Conservation (phyloP, 2,329 filamentous ascomycete species). For the Hypoxylon sp. region DNA sequence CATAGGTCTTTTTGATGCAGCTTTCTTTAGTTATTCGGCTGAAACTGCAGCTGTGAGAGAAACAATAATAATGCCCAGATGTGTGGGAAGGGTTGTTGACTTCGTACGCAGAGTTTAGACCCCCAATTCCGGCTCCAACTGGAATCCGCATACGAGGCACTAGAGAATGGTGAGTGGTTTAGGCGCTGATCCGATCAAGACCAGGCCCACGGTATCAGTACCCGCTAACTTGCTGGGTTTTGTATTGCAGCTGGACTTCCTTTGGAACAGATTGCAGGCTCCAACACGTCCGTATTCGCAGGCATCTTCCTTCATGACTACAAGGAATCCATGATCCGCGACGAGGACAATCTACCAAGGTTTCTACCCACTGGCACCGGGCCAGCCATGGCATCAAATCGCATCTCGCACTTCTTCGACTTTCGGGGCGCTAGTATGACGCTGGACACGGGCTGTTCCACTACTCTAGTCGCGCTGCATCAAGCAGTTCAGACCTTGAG, state of each 20-base stretch:
- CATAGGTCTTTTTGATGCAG: conserved; percentile 53
- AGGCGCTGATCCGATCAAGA: neutral
- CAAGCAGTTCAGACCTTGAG: conserved; percentile 19
- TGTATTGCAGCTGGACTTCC: conserved; percentile 49
- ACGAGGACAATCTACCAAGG: conserved; percentile 1
- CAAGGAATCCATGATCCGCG: conserved; percentile 9
- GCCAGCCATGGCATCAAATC: conserved; percentile 30
- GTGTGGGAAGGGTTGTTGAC: neutral
- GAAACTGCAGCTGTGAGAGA: neutral
- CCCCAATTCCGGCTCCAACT: conserved; percentile 53
- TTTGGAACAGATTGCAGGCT: conserved; percentile 44
- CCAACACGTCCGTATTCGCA: conserved; percentile 52
- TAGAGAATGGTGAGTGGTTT: conserved; percentile 50
- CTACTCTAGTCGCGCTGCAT: conserved; percentile 50
- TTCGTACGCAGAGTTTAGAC: conserved; percentile 50
- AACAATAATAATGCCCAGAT: neutral
- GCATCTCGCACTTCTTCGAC: conserved; percentile 52
- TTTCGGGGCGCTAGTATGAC: conserved; percentile 45
- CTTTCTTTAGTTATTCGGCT: conserved; percentile 52
- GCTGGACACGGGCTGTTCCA: conserved; percentile 55
- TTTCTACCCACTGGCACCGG: neutral
- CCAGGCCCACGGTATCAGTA: neutral
- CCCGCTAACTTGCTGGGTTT: neutral
- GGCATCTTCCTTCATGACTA: conserved; percentile 35
- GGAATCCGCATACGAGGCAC: conserved; percentile 51